These are phyloP conservation scores for Diplodia scrobiculata DNA, from an alignment of 2,329 filamentous ascomycete genomes.

Conservation along the genomic window DNA sequence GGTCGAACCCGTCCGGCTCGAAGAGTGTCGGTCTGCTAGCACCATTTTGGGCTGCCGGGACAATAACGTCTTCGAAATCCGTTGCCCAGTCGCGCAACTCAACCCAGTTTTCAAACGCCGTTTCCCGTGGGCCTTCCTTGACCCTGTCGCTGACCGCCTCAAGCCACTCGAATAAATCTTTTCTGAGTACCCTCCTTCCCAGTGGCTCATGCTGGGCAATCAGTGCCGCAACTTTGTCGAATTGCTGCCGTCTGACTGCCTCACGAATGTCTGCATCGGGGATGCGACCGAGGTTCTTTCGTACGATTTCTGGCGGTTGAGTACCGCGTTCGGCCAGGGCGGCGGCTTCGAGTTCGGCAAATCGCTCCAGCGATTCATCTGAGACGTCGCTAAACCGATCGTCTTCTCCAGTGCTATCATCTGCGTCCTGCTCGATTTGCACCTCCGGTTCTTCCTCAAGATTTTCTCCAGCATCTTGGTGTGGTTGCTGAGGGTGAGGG, in stretches of 20 bases:
- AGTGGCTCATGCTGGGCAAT: slow-evolving; percentile 18
- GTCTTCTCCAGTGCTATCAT: slow-evolving; percentile 10
- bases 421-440: slow-evolving; percentile 24
- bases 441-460: slow-evolving; percentile 32
- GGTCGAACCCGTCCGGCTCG: slow-evolving; percentile 2
- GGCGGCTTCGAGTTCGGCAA: background rate
- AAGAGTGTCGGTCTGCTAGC: background rate
- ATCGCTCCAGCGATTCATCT: slow-evolving; percentile 2
- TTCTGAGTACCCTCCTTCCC: slow-evolving; percentile 8
- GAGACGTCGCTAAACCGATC: slow-evolving; percentile 16
- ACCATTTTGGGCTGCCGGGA: background rate
- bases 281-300: slow-evolving; percentile 7
- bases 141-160: slow-evolving; percentile 8
- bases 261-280: slow-evolving; percentile 10
- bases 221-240: slow-evolving; percentile 1
- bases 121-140: background rate
- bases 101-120: slow-evolving; percentile 5
- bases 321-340: background rate
- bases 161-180: slow-evolving; percentile 20
- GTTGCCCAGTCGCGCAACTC: slow-evolving; percentile 17
- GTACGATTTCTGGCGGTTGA: slow-evolving; percentile 2
- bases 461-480: slow-evolving; percentile 33
- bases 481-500: slow-evolving; percentile 33
- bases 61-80: background rate
- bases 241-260: background rate